Evolutionary conservation across 2,329 filamentous ascomycete species (phyloP).

Genomic region (Phaeoacremonium minimum): DNA sequence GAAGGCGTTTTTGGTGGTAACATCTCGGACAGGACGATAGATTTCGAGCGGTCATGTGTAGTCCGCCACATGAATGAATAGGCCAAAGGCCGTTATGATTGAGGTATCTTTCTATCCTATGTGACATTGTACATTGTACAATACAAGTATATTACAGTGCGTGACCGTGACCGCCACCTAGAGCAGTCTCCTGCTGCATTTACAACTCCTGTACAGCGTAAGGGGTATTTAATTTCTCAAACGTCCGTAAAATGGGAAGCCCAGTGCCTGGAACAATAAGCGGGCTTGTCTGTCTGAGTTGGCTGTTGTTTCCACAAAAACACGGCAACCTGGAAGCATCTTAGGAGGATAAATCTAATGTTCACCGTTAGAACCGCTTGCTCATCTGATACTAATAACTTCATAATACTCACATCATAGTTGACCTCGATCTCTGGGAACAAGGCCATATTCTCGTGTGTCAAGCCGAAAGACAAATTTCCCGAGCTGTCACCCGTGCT

Average conservation of each 20-base stretch:
- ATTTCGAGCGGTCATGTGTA: slow-evolving; percentile 13
- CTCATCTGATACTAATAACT: too few relatives aligned
- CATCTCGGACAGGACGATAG: slow-evolving; percentile 4
- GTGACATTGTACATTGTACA: slow-evolving; percentile 12
- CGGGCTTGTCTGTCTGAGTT: slow-evolving; percentile 81
- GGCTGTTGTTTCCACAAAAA: slow-evolving; percentile 80
- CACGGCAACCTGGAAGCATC: slow-evolving; percentile 82
- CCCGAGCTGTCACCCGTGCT: slow-evolving; percentile 81
- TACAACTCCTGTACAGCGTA: too few relatives aligned
- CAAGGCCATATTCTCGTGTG: slow-evolving; percentile 67
- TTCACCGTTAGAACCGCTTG: too few relatives aligned
- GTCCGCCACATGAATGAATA: too few relatives aligned
- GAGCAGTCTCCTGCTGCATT: not conserved
- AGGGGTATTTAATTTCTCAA: slow-evolving; percentile 15
- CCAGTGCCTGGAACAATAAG: slow-evolving; percentile 66
- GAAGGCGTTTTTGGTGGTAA: slow-evolving; percentile 4
- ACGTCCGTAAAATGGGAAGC: slow-evolving; percentile 73
- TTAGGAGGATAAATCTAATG: slow-evolving; percentile 53
- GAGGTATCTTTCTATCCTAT: slow-evolving; percentile 1
- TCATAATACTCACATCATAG: slow-evolving; percentile 80
- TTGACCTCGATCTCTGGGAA: slow-evolving; percentile 96
- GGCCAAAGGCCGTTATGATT: too few relatives aligned
- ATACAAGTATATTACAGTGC: slow-evolving; percentile 7
- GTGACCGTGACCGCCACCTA: slow-evolving; percentile 2
- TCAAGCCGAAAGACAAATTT: slow-evolving; percentile 81